Conservation (phyloP, 306 rosid genomes). For the Lathyrus oleraceus region DNA sequence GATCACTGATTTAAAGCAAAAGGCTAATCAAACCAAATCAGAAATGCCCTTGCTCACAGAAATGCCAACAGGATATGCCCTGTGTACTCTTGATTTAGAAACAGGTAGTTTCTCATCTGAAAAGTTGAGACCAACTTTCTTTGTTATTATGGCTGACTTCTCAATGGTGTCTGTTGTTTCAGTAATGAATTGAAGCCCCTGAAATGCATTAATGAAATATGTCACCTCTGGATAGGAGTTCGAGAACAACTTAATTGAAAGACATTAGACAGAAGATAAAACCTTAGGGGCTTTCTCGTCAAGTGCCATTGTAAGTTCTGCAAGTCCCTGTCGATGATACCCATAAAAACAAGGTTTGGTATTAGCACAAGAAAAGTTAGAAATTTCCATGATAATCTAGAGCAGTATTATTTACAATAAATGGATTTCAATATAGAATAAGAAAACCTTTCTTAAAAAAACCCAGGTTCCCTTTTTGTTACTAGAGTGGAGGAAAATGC, state of each 20-base stretch:
- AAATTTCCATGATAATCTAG: conserved; percentile 4
- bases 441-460: neutral
- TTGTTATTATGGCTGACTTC: conserved; percentile 26
- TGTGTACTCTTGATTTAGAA: conserved; percentile 41
- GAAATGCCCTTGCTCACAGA: conserved; percentile 33
- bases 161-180: conserved; percentile 30
- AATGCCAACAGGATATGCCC: conserved; percentile 38
- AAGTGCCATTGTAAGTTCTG: conserved; percentile 16
- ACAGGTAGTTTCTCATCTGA: conserved; percentile 29
- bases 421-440: conserved; percentile 13
- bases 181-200: conserved; percentile 50
- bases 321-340: conserved; percentile 29
- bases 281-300: conserved; percentile 41
- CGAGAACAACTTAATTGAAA: neutral
- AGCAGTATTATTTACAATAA: neutral
- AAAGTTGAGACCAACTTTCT: conserved; percentile 34
- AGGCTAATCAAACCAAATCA: conserved; percentile 31
- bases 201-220: conserved; percentile 15
- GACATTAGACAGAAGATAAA: neutral
- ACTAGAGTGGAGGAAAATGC: conserved; percentile 11
- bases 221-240: neutral
- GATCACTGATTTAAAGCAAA: conserved; percentile 27
- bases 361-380: conserved; percentile 13
- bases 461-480: neutral
- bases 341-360: neutral